A percentile compares a stretch with the other conserved stretches of the same genome.
phyloP scores from a whole-genome alignment of 306 rosid genomes.

The Lathyrus tuberosus region DNA sequence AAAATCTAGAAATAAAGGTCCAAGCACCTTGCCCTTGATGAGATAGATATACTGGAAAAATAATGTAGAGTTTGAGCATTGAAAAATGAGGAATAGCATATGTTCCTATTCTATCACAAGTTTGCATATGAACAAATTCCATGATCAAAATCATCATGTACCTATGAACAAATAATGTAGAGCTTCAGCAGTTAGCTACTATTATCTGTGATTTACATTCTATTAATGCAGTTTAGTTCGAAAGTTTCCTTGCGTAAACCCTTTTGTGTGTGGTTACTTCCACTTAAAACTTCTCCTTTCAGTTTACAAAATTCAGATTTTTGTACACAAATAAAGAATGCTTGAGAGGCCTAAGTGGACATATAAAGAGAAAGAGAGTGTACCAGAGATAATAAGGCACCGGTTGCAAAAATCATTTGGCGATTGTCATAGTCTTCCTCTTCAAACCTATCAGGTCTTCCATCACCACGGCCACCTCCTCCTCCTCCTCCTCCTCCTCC shows the following conservation, averaged over 20 bases:
- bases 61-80: slow-evolving; percentile 23
- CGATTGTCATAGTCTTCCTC: slow-evolving; percentile 64
- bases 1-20: slow-evolving; percentile 60
- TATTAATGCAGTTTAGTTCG: slow-evolving; percentile 5
- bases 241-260: slow-evolving; percentile 23
- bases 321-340: slow-evolving; percentile 9
- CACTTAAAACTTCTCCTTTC: slow-evolving; percentile 15
- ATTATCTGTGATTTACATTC: slow-evolving; percentile 16
- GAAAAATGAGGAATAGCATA: slow-evolving; percentile 23
- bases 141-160: slow-evolving; percentile 19
- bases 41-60: slow-evolving; percentile 71
- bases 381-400: slow-evolving; percentile 78
- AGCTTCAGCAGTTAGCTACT: slow-evolving; percentile 1
- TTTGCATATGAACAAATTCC: slow-evolving; percentile 31
- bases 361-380: neutral
- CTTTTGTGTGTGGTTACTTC: neutral
- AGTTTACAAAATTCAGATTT: slow-evolving; percentile 22
- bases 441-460: slow-evolving; percentile 52
- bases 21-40: slow-evolving; percentile 61
- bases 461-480: slow-evolving; percentile 29
- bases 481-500: slow-evolving; percentile 38
- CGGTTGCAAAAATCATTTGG: slow-evolving; percentile 67
- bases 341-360: neutral
- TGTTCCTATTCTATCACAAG: slow-evolving; percentile 17
- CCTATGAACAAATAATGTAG: neutral